Evolutionary conservation across 169 alveolate species (phyloP), one percentile per base, ranked within the genome.

Genomic region (Perkinsus olseni): DNA sequence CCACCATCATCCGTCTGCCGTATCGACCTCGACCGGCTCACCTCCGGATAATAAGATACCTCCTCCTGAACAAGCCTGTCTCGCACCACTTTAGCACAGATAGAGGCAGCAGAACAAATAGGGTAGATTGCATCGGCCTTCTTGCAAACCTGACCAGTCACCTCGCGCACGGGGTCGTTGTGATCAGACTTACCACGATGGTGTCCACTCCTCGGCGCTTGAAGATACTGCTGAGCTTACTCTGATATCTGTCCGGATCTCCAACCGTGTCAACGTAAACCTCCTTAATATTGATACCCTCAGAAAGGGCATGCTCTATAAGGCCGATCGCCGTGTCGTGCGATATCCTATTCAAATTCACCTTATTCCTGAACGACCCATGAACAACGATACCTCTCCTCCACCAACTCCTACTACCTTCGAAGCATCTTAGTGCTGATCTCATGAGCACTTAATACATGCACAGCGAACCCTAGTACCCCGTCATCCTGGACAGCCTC

Each of bases 101-200:
- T 98, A 31, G 99, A 97, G 0, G 99, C 99, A 28, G 99, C 99
- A 93, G 99, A 97, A 36, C 98, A 99, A 38, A 98, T 97, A 91
- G 98, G 98, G 94, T 93, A 98, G 74, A 97, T 96, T 45, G 99
- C 96, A 95, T 99, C 99, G 8, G 99, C 99, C 94, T 98, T 99
- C 91, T 97, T 91, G 74, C 82, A 48, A 8, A 91, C 93, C 74
- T 39, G 3, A 3, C 38, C 28, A 38, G 74, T 40, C 74, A 38
- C 36, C 4, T 24, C 24, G 3, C 38, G 74, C 28, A 37, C 0
- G 11, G 21, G 11, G 13, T 38, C 37, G 24, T 40, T 37, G 37
- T 11, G 38, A 17, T 6, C 39, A 10, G 38, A 8, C 82, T 28
- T 62, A 62, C 82, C 82, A 62, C 82, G 1, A 62, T 62, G 17